Conservation (phyloP, 768 basidiomycete genomes). For the Cyclocybe cylindracea region DNA sequence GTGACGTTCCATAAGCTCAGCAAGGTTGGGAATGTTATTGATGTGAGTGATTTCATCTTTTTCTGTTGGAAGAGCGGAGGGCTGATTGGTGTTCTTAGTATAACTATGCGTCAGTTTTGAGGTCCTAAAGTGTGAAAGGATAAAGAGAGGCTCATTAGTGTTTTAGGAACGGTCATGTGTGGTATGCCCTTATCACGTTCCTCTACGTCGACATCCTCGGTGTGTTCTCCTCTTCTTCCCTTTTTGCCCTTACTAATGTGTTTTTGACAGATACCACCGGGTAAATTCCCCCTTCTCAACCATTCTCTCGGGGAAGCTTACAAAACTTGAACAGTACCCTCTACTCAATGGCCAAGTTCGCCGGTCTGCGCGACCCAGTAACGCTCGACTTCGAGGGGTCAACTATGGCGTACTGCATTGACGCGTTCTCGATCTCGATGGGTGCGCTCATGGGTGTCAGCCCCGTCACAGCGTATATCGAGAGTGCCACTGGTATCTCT, state of each 20-base stretch:
- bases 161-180: conserved; percentile 67
- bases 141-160: conserved; percentile 3
- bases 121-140: background rate
- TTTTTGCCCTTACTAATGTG: background rate
- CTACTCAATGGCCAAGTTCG: conserved; percentile 91
- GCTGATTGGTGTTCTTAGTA: conserved; percentile 34
- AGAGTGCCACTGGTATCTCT: conserved; percentile 79
- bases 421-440: conserved; percentile 80
- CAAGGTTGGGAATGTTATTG: conserved; percentile 64
- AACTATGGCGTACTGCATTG: conserved; percentile 80
- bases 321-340: conserved; percentile 61
- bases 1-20: conserved; percentile 71
- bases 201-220: conserved; percentile 87
- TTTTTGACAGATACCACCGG: conserved; percentile 49
- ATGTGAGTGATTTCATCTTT: conserved; percentile 44
- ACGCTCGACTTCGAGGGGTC: conserved; percentile 87
- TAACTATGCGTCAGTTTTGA: conserved; percentile 35
- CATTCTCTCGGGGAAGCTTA: background rate
- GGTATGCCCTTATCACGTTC: conserved; percentile 89
- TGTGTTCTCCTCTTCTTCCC: conserved; percentile 28
- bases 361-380: conserved; percentile 81
- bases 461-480: conserved; percentile 82
- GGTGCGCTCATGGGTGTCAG: conserved; percentile 80
- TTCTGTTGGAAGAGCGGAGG: background rate
- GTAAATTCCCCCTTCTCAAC: conserved; percentile 19